Evolutionary conservation across 768 basidiomycete genomes (phyloP).

Genomic region (Auriscalpium vulgare): DNA sequence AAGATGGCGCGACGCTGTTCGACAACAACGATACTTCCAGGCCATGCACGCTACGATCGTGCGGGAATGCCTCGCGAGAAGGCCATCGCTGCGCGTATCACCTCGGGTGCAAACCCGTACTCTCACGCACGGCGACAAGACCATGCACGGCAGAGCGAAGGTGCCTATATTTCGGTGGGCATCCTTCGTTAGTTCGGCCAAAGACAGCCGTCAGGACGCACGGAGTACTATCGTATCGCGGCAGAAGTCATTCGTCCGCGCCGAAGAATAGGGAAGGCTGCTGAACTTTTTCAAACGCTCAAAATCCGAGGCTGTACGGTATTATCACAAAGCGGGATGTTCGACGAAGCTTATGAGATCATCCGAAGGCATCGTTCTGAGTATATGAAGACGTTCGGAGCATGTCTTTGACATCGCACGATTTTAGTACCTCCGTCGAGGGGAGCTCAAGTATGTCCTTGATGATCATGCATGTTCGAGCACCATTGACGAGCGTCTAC

Average conservation of each 20-base stretch:
- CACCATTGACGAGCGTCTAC: too few species aligned
- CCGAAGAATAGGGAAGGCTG: slow-evolving; percentile 34
- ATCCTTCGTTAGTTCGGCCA: slow-evolving; percentile 39
- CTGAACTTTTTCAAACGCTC: slow-evolving; percentile 31
- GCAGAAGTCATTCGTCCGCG: slow-evolving; percentile 40
- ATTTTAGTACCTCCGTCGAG: slow-evolving; percentile 35
- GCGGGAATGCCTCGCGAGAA: slow-evolving; percentile 36
- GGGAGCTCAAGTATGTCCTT: slow-evolving; percentile 26
- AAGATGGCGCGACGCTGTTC: slow-evolving; percentile 34
- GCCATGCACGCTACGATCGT: slow-evolving; percentile 45
- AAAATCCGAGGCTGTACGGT: slow-evolving; percentile 32
- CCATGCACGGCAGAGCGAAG: slow-evolving; percentile 8
- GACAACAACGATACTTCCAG: slow-evolving; percentile 38
- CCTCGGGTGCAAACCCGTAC: slow-evolving; percentile 20
- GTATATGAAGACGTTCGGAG: slow-evolving; percentile 25
- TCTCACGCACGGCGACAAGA: background rate
- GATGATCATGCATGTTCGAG: background rate
- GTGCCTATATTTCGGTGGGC: slow-evolving; percentile 39
- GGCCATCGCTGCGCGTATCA: slow-evolving; percentile 45
- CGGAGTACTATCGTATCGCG: slow-evolving; percentile 33
- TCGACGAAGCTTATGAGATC: slow-evolving; percentile 43
- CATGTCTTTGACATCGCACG: slow-evolving; percentile 35
- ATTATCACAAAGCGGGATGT: slow-evolving; percentile 40
- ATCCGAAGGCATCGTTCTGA: slow-evolving; percentile 26
- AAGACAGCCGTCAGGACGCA: slow-evolving; percentile 20